phyloP scores from a whole-genome alignment of 805 yeast species.

The Sugiyamaella americana region DNA sequence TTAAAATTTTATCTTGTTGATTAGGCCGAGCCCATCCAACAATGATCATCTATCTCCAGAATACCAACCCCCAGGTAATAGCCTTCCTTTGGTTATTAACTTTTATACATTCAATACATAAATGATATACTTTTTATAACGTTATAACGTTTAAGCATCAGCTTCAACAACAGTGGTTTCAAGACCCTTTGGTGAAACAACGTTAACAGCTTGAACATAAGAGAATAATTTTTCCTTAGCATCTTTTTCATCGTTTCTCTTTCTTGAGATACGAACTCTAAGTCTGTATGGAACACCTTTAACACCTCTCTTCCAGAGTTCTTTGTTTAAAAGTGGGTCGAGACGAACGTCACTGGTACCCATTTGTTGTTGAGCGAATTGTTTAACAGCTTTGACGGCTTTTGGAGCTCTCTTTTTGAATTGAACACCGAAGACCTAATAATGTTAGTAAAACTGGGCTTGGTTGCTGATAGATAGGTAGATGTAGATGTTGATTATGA shows the following conservation, averaged over 20 bases:
- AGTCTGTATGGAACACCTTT: constrained; percentile 98
- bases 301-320: constrained; percentile 99
- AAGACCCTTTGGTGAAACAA: constrained; percentile 94
- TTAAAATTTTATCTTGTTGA: too few species aligned
- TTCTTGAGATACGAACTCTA: constrained; percentile 98
- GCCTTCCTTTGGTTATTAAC: too few species aligned
- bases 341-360: constrained; percentile 98
- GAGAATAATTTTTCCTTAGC: constrained; percentile 97
- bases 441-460: background rate
- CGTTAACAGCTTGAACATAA: constrained; percentile 94
- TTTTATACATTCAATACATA: background rate
- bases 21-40: too few species aligned
- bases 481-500: too few species aligned
- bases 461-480: too few species aligned
- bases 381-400: constrained; percentile 99
- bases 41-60: too few species aligned
- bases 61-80: too few species aligned
- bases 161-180: constrained; percentile 95
- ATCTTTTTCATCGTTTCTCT: constrained; percentile 99
- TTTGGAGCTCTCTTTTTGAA: constrained; percentile 99
- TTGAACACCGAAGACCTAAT: constrained; percentile 89
- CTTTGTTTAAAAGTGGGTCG: constrained; percentile 97
- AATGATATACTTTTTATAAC: background rate
- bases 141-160: constrained; percentile 39
- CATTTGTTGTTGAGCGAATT: constrained; percentile 97